phyloP scores from a whole-genome alignment of 1,284 basidiomycete genomes.

The Leccinum angustisporum region DNA sequence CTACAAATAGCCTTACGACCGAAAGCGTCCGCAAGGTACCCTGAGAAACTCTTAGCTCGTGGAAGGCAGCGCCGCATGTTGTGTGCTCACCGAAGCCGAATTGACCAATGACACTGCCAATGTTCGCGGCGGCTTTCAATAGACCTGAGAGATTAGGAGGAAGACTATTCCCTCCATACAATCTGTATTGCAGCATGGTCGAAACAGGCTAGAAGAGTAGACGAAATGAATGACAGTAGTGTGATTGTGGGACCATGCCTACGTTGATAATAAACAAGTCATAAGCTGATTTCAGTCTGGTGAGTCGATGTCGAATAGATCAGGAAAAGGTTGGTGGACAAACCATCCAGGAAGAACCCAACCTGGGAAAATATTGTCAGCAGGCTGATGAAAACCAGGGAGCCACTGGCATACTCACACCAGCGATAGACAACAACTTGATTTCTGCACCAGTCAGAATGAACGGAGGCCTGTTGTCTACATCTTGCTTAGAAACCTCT shows the following conservation, averaged over 20 bases:
- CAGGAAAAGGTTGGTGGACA: slow-evolving; percentile 15
- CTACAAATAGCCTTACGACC: slow-evolving; percentile 66
- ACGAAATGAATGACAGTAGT: background rate
- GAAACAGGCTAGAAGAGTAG: slow-evolving; percentile 54
- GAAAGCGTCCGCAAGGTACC: slow-evolving; percentile 64
- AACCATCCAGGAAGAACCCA: slow-evolving; percentile 71
- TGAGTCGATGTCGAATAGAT: background rate
- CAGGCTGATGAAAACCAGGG: slow-evolving; percentile 2
- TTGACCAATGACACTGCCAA: slow-evolving; percentile 75
- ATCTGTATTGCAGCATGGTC: slow-evolving; percentile 74
- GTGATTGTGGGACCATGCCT: slow-evolving; percentile 17
- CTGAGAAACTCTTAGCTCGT: slow-evolving; percentile 14
- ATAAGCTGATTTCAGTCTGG: slow-evolving; percentile 47
- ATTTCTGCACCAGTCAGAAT: slow-evolving; percentile 49
- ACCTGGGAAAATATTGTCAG: slow-evolving; percentile 39
- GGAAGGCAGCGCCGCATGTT: slow-evolving; percentile 3
- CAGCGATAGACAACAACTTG: slow-evolving; percentile 60
- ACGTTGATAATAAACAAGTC: slow-evolving; percentile 80
- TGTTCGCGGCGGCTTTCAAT: slow-evolving; percentile 69
- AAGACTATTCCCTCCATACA: slow-evolving; percentile 55
- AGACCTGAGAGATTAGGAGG: slow-evolving; percentile 62
- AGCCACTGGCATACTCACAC: slow-evolving; percentile 39
- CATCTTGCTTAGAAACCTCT: slow-evolving; percentile 48
- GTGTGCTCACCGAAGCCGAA: slow-evolving; percentile 55
- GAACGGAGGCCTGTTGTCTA: slow-evolving; percentile 43